Evolutionary conservation across 2,329 filamentous ascomycete genomes (phyloP).

Genomic region (Amesomyces nigricolor): DNA sequence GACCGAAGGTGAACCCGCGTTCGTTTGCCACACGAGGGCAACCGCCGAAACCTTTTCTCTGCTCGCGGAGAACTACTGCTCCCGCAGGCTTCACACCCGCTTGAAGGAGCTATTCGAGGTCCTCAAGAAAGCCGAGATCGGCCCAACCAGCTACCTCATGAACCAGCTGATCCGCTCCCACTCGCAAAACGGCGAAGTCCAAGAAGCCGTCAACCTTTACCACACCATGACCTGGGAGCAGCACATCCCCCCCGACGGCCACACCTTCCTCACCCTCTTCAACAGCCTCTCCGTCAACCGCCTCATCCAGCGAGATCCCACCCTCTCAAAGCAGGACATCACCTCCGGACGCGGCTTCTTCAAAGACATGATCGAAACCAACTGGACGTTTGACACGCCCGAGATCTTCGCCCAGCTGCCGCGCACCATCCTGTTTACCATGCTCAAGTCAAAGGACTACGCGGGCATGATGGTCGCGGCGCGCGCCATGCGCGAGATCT

Average conservation of each 20-base stretch:
- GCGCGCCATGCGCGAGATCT: conserved; percentile 28
- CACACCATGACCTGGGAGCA: conserved; percentile 44
- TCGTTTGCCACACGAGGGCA: conserved; percentile 47
- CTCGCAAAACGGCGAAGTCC: conserved; percentile 52
- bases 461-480: conserved; percentile 44
- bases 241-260: conserved; percentile 54
- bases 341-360: conserved; percentile 26
- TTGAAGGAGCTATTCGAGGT: conserved; percentile 58
- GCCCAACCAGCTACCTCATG: conserved; percentile 67
- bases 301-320: conserved; percentile 23
- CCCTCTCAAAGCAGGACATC: conserved; percentile 19
- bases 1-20: conserved; percentile 25
- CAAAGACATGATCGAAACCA: conserved; percentile 28
- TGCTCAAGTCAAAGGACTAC: conserved; percentile 42
- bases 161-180: conserved; percentile 70
- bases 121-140: conserved; percentile 58
- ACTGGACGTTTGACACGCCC: conserved; percentile 28
- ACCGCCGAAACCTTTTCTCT: conserved; percentile 74
- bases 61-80: conserved; percentile 65
- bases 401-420: conserved; percentile 28
- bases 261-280: conserved; percentile 66
- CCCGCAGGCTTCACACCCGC: conserved; percentile 51
- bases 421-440: conserved; percentile 32
- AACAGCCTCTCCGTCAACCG: conserved; percentile 50
- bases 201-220: conserved; percentile 52